These are phyloP conservation scores for Intubia oerlemansii DNA, from an alignment of 2,329 filamentous ascomycete genomes.

Conservation along the genomic window DNA sequence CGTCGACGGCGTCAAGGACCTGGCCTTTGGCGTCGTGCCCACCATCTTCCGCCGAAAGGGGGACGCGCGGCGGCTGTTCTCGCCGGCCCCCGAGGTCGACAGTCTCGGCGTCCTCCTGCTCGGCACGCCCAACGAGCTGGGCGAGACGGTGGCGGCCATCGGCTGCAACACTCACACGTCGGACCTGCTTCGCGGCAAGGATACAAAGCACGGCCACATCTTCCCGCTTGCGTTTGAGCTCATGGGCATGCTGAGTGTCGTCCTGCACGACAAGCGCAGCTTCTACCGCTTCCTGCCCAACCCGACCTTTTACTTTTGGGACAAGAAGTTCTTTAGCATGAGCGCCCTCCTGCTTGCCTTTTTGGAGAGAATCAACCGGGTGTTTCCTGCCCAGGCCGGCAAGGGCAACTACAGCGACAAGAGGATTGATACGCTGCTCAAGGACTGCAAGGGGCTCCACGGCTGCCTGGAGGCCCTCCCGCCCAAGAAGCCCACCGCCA, in stretches of 20 bases:
- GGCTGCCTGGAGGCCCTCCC: too few species aligned
- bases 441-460: too few species aligned
- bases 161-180: conserved; percentile 31
- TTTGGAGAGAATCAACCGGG: too few species aligned
- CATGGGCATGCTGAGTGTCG: conserved; percentile 32
- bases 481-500: too few species aligned
- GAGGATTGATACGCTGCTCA: too few species aligned
- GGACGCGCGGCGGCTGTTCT: conserved; percentile 18
- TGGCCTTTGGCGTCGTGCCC: conserved; percentile 32
- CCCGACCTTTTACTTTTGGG: conserved; percentile 31
- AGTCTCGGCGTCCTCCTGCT: conserved; percentile 24
- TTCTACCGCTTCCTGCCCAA: conserved; percentile 34
- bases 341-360: conserved; percentile 18
- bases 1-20: conserved; percentile 27
- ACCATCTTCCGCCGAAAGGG: conserved; percentile 25
- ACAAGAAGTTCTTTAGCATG: conserved; percentile 24
- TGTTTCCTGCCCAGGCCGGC: conserved; percentile 5
- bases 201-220: conserved; percentile 21
- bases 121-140: conserved; percentile 25
- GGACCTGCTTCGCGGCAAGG: conserved; percentile 19
- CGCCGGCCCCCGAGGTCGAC: conserved; percentile 18
- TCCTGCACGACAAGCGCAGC: conserved; percentile 25
- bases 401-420: conserved; percentile 2
- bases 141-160: conserved; percentile 27
- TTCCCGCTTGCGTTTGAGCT: conserved; percentile 36